Evolutionary conservation across 2,329 filamentous ascomycete genomes (phyloP), one percentile per base, ranked within the genome.

Genomic region (Fusarium nodosum): DNA sequence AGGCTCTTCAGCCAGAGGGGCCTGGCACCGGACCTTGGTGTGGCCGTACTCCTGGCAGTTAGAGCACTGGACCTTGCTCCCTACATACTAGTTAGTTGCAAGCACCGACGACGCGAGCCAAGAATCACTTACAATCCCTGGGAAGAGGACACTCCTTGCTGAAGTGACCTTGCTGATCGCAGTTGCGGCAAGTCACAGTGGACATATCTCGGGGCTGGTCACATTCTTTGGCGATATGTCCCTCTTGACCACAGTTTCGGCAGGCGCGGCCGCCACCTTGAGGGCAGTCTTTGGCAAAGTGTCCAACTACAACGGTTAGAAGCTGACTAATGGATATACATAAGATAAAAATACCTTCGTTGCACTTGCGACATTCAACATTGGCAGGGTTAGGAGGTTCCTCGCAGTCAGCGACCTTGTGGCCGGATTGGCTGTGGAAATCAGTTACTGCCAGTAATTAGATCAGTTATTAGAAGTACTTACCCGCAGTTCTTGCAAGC

Each of bases 401-500:
- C 30, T 85, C 77, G 67, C 86, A 88, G 0, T 88, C 85, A 8
- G 80, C 74, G 24, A 77, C 79, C 60, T 78, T 83, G 74, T 88
- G 86, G 18, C 86, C 86, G 24, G 79, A 78, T 78, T 88, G 78
- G 10, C 84, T 83, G 47, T 30, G 11, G 1, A 34, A 24, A 42
- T 73, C 46, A 68, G 63, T 45, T 48, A 42, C 22, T 71, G 56
- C 61, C 58, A 24, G 26, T 46, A 34, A 22, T 28, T 15, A 7
- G 15, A 30, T 39, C 2, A 2, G 9, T 3, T 34, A 18, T 7
- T 6, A 16, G 16, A 16, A 34, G 28, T 24, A 77, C 78, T 62
- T 69, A 84, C 82, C 86, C 87, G 81, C 90, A 92, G 76, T 92
- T 92, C 76, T 85, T 87, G 85, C 90, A 92, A 10, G 87, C 88